These are phyloP conservation scores for Colletotrichum sp. DNA, from an alignment of 2,329 filamentous ascomycete genomes.

Conservation along the genomic window DNA sequence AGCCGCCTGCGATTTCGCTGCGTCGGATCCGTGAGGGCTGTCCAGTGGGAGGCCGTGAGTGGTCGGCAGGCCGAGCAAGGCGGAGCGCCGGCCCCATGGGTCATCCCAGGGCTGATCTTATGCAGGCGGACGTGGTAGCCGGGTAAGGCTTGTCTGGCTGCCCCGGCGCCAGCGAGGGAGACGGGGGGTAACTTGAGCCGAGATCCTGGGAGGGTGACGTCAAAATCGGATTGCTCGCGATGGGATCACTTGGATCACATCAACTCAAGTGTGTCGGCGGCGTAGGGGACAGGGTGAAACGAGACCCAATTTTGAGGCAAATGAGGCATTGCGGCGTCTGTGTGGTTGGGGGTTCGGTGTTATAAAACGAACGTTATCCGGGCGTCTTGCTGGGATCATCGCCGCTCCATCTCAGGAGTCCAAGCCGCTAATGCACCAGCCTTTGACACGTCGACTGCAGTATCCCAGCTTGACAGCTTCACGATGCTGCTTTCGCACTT, in stretches of 20 bases:
- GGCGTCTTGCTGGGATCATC: not conserved
- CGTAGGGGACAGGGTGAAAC: constrained; percentile 8
- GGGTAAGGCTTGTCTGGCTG: not conserved
- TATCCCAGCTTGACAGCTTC: constrained; percentile 16
- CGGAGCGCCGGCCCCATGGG: not conserved
- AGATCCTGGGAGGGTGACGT: constrained; percentile 16
- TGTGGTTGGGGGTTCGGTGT: constrained; percentile 11
- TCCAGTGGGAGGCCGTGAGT: not conserved
- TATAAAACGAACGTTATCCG: constrained; percentile 6
- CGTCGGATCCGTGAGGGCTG: not conserved
- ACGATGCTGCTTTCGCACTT: not conserved
- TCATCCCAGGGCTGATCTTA: constrained; percentile 12
- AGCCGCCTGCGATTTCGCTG: not conserved
- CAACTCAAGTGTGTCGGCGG: not conserved
- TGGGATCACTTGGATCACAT: not conserved
- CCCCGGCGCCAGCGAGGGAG: not conserved
- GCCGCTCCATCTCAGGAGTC: constrained; percentile 1
- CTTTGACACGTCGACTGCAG: constrained; percentile 17
- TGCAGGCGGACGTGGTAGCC: not conserved
- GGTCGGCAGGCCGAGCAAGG: not conserved
- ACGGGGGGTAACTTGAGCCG: not conserved
- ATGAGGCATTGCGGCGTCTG: constrained; percentile 19
- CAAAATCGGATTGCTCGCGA: not conserved
- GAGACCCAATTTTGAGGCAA: constrained; percentile 13
- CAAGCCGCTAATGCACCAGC: constrained; percentile 1